Base-by-base conservation (phyloP, 1,284 basidiomycete species). In the Ceratobasidium sp. region DNA sequence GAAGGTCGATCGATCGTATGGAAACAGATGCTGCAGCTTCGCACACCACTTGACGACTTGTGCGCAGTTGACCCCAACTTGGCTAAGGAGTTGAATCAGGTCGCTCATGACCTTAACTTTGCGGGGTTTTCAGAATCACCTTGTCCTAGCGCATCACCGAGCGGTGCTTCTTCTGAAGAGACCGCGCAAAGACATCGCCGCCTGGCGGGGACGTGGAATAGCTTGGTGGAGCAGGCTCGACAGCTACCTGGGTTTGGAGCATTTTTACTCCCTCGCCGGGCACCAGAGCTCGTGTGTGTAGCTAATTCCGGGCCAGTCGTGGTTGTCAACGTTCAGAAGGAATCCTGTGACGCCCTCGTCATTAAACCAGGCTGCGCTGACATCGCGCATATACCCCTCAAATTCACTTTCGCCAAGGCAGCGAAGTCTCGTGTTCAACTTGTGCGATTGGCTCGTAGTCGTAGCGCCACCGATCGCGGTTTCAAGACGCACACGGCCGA, bases 1-100 rank as follows among this genome's bases (percentile, higher is more conserved):
- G 22, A 79, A 71, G 80, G 81, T n/a, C 77, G 81, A 19, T 78
- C 78, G 36, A 73, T 82, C 9, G 77, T 82, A 31, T 83, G 82
- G 82, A 74, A 73, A 9, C 81, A 83, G 72, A 64, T 78, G 1
- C 76, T 80, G 27, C 78, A 80, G 9, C 78, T 83, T 64, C 81
- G 80, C 8, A 79, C 79, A 36, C 79, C 82, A 1, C 15, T 82
- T 14, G 79, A 81, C 54, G 77, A 80, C n/a, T n/a, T n/a, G n/a
- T n/a, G n/a, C n/a, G n/a, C n/a, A n/a, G n/a, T n/a, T n/a, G n/a
- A n/a, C n/a, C n/a, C n/a, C n/a, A n/a, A n/a, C n/a, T n/a, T n/a
- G n/a, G n/a, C n/a, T n/a, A n/a, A n/a, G n/a, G n/a, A n/a, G n/a
- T n/a, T n/a, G n/a, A n/a, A n/a, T n/a, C n/a, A n/a, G n/a, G n/a